Evolutionary conservation across 2,329 filamentous ascomycete genomes (phyloP).

Genomic region (Juglanconis juglandina): DNA sequence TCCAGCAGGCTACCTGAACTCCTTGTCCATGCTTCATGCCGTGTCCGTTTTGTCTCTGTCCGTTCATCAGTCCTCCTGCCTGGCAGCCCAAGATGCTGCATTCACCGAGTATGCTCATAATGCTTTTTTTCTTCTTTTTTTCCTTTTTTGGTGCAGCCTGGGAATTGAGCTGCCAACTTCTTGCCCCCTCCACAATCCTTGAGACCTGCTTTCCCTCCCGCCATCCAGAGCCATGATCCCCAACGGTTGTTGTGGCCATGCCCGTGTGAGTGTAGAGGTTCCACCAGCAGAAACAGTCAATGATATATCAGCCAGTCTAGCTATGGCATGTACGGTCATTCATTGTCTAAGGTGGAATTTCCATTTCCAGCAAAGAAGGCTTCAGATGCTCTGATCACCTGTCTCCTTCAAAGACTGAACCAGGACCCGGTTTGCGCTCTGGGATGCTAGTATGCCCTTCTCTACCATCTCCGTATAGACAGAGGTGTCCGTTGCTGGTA

Average conservation of each 20-base stretch:
- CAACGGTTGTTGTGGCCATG: no score
- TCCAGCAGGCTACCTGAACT: neutral
- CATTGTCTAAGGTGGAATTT: neutral
- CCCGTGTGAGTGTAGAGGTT: neutral
- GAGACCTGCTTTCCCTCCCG: no score
- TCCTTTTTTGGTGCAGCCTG: no score
- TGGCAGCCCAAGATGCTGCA: neutral
- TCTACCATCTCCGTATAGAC: constrained; percentile 41
- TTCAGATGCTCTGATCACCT: constrained; percentile 18
- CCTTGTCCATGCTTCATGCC: neutral
- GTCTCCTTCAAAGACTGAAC: constrained; percentile 38
- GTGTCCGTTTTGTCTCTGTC: no score
- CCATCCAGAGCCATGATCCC: no score
- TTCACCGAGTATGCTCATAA: no score
- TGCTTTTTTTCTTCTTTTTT: no score
- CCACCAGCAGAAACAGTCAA: neutral
- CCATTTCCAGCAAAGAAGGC: neutral
- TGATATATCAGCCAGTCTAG: neutral
- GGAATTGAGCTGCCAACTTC: no score
- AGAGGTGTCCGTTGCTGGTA: constrained; percentile 41
- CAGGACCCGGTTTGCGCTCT: constrained; percentile 40
- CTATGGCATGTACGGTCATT: neutral
- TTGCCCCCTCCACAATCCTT: no score
- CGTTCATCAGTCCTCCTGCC: neutral
- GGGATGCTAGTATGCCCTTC: constrained; percentile 39